Conservation (phyloP, 441 rosid genomes). For the Adansonia rubrostipa region DNA sequence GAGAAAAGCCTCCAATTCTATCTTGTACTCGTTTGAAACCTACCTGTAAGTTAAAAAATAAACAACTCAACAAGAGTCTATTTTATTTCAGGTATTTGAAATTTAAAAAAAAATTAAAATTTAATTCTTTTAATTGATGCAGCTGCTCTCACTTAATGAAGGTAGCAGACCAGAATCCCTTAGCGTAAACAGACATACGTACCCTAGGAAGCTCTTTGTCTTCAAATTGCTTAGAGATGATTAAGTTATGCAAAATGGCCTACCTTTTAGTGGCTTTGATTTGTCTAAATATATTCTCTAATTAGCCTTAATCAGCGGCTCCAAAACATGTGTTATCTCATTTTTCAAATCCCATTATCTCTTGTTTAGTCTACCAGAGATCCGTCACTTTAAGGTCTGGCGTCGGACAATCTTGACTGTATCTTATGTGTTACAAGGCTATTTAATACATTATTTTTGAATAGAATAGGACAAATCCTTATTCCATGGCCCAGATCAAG, state of each 20-base stretch:
- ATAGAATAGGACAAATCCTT: background rate
- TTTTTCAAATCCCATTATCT: background rate
- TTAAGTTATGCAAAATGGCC: background rate
- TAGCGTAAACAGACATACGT: background rate
- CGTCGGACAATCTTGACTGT: conserved; percentile 18
- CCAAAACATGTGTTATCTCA: background rate
- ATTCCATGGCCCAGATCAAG: background rate
- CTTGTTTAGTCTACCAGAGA: background rate
- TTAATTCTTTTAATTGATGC: background rate
- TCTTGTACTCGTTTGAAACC: background rate
- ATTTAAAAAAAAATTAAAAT: background rate
- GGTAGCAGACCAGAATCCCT: background rate
- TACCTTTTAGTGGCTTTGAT: background rate
- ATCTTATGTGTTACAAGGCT: background rate
- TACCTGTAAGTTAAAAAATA: no score
- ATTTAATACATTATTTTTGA: background rate
- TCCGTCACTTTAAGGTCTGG: background rate
- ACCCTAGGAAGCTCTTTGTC: background rate
- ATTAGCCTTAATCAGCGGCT: conserved; percentile 23
- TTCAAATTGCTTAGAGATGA: background rate
- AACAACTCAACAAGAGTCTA: no score
- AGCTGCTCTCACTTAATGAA: background rate
- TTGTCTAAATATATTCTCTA: background rate
- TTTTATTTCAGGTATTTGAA: background rate
- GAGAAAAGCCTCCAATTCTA: background rate